Base-by-base conservation (phyloP, 2,329 filamentous ascomycete genomes). In the Penicillium sp. region DNA sequence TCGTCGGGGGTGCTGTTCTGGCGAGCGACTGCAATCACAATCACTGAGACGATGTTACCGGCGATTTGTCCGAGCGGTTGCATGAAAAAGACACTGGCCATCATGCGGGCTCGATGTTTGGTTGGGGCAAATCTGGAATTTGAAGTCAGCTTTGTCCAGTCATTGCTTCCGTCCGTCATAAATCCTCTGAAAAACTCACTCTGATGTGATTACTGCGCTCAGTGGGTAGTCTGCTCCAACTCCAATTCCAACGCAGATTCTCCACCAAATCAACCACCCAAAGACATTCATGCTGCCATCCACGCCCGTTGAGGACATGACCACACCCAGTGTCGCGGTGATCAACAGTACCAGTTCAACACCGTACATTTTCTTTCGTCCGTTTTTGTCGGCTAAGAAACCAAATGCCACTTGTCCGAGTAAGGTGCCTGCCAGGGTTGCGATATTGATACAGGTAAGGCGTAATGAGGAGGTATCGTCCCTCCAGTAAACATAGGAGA, bases 191-290 rank as follows among this genome's bases (percentile, higher is more conserved):
- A 22, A 18, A 46, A 67, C 75, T 75, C 81, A 88, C 77, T 89
- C 87, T 0, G 86, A 82, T 0, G 85, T 87, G 32, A 90, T 89
- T 8, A 88, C 83, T 0, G 86, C 86, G 43, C 80, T 84, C 2
- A 89, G 74, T 1, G 87, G 86, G 66, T 89, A 89, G 69, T 89
- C 86, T 14, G 83, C 86, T n/a, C 85, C 85, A 32, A 88, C 85
- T 0, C 84, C 84, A 32, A 81, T 71, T 0, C 79, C 79, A 38
- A 80, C 75, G 21, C 79, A 59, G 38, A 79, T 68, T 54, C 79
- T 71, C 78, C 78, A 82, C 65, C 75, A 76, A 21, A 79, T 67
- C 31, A 82, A 58, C 75, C 77, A 77, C 0, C 67, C 74, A 55
- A 75, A 74, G 11, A 81, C 65, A 38, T 67, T 72, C 73, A 81